Evolutionary conservation across 257 asterid species (phyloP), one percentile per base, ranked within the genome.

Genomic region (Solanum clarkiae): DNA sequence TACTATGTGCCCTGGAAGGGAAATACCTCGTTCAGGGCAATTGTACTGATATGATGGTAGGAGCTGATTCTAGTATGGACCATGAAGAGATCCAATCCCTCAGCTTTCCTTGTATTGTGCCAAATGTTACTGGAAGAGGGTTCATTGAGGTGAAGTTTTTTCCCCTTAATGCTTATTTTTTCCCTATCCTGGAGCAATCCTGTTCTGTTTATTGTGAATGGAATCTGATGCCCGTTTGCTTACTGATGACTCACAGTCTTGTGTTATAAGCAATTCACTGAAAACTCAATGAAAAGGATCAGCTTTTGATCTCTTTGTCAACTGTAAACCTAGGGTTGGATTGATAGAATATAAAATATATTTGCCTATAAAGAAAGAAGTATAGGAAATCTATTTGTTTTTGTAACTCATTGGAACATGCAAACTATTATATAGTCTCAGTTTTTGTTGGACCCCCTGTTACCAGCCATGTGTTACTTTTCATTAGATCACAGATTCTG

Each of bases 81-180:
- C 91, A 87, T 71, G 91, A 89, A 14, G 93, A 66, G 85, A 88
- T 92, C 87, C 96, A 93, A 87, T 90, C 91, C 80, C 90, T 95
- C 63, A 92, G 87, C 89, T 94, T 97, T 89, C 89, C 93, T n/a
- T 95, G 98, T 86, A 63, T 57, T 11, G 87, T 94, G 80, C 98
- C 98, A 60, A 86, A 91, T 86, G 88, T 91, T 83, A 91, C 87
- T 47, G 98, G 98, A 87, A 94, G 99, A 91, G 99, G 99, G 69
- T 97, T 95, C 86, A 88, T 97, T 71, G 99, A 96, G 99, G 99
- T 96, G 84, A 51, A 49, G 36, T 51, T 53, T 26, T 77, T 53
- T 51, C 7, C 24, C 10, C 60, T 49, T 22, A 22, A 75, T 75
- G 81, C 60, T 24, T 75, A 13, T 53, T 79, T 10, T 16, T 2